Evolutionary conservation across 1,284 basidiomycete species (phyloP).

Genomic region (Xerocomus nothofagi): DNA sequence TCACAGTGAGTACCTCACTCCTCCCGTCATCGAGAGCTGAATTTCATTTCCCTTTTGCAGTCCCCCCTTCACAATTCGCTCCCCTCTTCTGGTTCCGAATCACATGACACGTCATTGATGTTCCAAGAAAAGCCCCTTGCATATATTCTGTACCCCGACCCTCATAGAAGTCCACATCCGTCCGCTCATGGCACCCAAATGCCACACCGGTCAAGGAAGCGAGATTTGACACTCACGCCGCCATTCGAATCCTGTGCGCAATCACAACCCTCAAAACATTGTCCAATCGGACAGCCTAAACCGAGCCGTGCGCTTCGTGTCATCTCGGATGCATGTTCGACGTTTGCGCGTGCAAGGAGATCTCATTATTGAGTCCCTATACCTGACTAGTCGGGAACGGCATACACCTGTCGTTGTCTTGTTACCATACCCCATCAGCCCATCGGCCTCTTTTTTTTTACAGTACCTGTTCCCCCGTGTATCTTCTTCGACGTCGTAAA

Average conservation of each 20-base stretch:
- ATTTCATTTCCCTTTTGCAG: background rate
- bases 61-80: constrained; percentile 4
- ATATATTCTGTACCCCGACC: constrained; percentile 21
- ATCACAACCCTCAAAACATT: background rate
- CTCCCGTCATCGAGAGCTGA: background rate
- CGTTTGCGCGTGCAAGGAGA: constrained; percentile 13
- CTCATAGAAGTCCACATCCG: constrained; percentile 13
- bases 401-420: background rate
- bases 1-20: constrained; percentile 14
- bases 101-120: constrained; percentile 8
- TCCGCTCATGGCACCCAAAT: constrained; percentile 10
- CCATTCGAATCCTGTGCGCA: constrained; percentile 5
- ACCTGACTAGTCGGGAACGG: background rate
- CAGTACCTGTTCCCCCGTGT: background rate
- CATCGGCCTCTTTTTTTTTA: too few relatives aligned
- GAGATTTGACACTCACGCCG: constrained; percentile 2
- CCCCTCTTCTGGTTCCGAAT: constrained; percentile 12
- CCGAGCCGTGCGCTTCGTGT: constrained; percentile 27
- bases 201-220: constrained; percentile 14
- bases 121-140: constrained; percentile 11
- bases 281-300: constrained; percentile 8
- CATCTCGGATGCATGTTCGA: constrained; percentile 27
- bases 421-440: constrained; percentile 5
- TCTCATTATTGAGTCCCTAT: background rate
- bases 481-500: constrained; percentile 2